Evolutionary conservation across 176 grass and related monocot species (phyloP).

Genomic region (Hordeum marinum): DNA sequence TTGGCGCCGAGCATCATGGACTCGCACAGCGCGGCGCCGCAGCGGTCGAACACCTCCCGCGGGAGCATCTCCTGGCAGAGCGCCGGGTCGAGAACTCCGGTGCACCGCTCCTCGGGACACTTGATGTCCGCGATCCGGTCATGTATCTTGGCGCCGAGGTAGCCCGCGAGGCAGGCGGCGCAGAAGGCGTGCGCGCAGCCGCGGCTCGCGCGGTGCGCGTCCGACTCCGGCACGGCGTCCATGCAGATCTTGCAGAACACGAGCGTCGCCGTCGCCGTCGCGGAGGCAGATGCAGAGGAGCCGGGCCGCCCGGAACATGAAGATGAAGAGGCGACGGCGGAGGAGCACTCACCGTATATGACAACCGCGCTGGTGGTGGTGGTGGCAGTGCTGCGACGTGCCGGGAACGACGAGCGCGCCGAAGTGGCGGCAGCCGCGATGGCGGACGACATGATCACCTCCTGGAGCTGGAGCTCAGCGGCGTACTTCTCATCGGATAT

Average conservation of each 20-base stretch:
- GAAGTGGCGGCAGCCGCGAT: neutral
- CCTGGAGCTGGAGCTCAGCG: slow-evolving; percentile 53
- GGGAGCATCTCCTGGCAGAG: slow-evolving; percentile 30
- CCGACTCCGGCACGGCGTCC: slow-evolving; percentile 22
- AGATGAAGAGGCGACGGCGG: neutral
- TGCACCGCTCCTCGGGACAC: slow-evolving; percentile 57
- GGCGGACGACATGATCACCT: slow-evolving; percentile 44
- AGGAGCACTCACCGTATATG: neutral
- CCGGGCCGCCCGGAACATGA: neutral
- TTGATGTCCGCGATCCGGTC: slow-evolving; percentile 13
- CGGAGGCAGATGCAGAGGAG: neutral
- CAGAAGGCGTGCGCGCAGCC: slow-evolving; percentile 65
- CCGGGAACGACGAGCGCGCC: neutral
- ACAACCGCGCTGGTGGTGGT: neutral
- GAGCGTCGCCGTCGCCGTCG: neutral
- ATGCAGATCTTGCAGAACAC: slow-evolving; percentile 73
- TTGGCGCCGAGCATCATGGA: slow-evolving; percentile 18
- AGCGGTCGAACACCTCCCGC: slow-evolving; percentile 38
- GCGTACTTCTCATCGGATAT: slow-evolving; percentile 73
- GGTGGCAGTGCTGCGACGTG: neutral
- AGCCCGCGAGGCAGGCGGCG: slow-evolving; percentile 29
- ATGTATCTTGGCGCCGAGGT: slow-evolving; percentile 51
- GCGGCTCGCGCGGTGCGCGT: slow-evolving; percentile 10
- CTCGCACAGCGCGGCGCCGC: slow-evolving; percentile 48
- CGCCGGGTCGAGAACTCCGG: slow-evolving; percentile 21